phyloP scores from a whole-genome alignment of 1,139 yeast genomes.

The Blastobotrys petasosporus region DNA sequence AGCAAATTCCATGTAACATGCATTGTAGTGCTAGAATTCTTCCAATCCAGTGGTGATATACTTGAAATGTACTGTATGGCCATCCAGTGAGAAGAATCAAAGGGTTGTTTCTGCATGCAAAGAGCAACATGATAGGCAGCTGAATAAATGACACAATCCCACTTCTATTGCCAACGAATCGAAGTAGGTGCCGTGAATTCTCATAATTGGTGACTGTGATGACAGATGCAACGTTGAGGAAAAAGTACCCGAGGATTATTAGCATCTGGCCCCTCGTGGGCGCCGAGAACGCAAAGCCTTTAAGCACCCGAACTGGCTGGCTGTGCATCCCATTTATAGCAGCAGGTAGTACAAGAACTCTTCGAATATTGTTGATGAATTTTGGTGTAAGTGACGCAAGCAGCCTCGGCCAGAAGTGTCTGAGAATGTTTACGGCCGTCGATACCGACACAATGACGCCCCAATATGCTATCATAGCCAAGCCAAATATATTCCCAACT shows the following conservation, averaged over 20 bases:
- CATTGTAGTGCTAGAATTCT: constrained; percentile 48
- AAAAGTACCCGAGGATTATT: constrained; percentile 25
- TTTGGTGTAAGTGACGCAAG: constrained; percentile 8
- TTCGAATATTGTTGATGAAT: constrained; percentile 20
- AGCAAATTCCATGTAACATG: constrained; percentile 31
- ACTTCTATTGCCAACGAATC: constrained; percentile 50
- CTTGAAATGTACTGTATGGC: constrained; percentile 57
- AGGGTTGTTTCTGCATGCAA: constrained; percentile 61
- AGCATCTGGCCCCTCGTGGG: constrained; percentile 33
- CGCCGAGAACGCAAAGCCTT: constrained; percentile 22
- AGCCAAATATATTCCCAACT: constrained; percentile 17
- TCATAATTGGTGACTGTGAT: constrained; percentile 31
- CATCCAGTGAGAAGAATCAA: constrained; percentile 54
- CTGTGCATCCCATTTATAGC: constrained; percentile 27
- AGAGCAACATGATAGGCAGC: constrained; percentile 48
- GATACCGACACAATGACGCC: constrained; percentile 12
- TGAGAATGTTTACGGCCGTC: constrained; percentile 7
- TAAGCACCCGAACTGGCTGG: constrained; percentile 24
- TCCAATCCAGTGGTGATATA: constrained; percentile 61
- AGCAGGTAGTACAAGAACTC: constrained; percentile 32
- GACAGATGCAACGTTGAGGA: constrained; percentile 27
- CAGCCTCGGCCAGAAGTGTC: constrained; percentile 9
- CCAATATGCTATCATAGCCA: constrained; percentile 20
- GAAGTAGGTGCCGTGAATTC: constrained; percentile 26
- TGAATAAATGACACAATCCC: constrained; percentile 55